A percentile compares a stretch with the other conserved stretches of the same genome.
Conservation (phyloP, 148 eudicot species). For the Camellia lanceoleosa region DNA sequence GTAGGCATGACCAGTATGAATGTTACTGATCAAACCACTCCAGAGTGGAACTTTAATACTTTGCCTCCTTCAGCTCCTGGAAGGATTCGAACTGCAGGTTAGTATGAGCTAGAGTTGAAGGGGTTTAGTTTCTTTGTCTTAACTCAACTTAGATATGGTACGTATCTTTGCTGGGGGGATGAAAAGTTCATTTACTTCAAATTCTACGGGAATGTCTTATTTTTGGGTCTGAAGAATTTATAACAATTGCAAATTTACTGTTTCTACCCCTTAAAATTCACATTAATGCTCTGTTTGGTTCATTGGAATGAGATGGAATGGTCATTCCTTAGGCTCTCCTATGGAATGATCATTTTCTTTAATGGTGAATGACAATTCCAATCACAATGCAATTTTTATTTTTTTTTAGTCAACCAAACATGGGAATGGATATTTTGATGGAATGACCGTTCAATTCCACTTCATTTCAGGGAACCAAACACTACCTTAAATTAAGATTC, state of each 20-base stretch:
- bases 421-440: too few species aligned
- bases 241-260: background rate
- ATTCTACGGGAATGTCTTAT: background rate
- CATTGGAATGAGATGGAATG: too few species aligned
- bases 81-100: slow-evolving; percentile 20
- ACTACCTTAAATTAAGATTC: too few species aligned
- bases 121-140: background rate
- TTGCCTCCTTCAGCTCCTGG: slow-evolving; percentile 14
- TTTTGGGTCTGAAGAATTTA: background rate
- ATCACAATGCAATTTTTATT: too few species aligned
- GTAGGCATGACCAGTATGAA: slow-evolving; percentile 4
- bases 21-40: slow-evolving; percentile 16
- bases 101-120: slow-evolving; percentile 14
- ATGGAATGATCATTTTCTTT: too few species aligned
- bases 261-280: background rate
- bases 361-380: too few species aligned
- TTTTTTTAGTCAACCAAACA: too few species aligned
- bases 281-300: too few species aligned
- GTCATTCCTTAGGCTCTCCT: too few species aligned
- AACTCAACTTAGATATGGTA: background rate
- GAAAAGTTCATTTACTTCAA: background rate
- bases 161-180: background rate
- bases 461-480: too few species aligned
- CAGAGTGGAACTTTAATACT: slow-evolving; percentile 19
- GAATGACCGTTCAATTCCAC: too few species aligned